Base-by-base conservation (phyloP, 2,329 filamentous ascomycete species). In the Epichloe sibirici region DNA sequence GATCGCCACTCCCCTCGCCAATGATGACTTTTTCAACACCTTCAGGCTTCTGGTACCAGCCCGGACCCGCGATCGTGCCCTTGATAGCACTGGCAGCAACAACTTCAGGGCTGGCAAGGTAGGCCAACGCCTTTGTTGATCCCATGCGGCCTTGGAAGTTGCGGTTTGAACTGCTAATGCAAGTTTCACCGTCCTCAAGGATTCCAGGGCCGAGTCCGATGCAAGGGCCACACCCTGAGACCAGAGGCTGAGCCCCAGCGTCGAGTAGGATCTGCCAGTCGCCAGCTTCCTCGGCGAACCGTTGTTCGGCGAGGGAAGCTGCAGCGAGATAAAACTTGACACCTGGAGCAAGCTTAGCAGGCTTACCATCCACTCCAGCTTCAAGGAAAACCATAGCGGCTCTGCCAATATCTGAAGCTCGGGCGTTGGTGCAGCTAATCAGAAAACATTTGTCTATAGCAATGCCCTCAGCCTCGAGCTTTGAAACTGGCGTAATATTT, bases 321-420 rank as follows among this genome's bases (percentile, higher is more conserved):
- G 91, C 90, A 0, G 90, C 86, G 56, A 97, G 86, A 69, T 96
- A 96, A 63, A 96, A 83, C 52, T 90, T 77, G 42, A 96, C 90
- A 31, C 85, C 81, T 0, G 79, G 72, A 0, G 87, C 83, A 53
- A 95, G 77, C 69, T 85, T 88, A 21, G 88, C 77, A 5, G 80
- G 69, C 52, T 76, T 72, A 13, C 82, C 86, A 25, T 31, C 31
- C 31, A 31, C 31, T 31, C 31, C 80, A 1, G 87, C 88, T 40
- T 91, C 85, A 52, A 80, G 82, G 76, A 97, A 95, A 2, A 97
- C 90, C 7, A 51, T 52, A 13, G 88, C 88, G 9, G 53, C 47
- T 9, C 47, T 47, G 5, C 21, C 25, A 34, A 50, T 15, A 65
- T 97, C 91, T 0, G 87, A 90, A 9, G 82, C 79, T 48, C 91